Conservation (phyloP, 2,329 filamentous ascomycete species). For the Fusarium sambucinum region DNA sequence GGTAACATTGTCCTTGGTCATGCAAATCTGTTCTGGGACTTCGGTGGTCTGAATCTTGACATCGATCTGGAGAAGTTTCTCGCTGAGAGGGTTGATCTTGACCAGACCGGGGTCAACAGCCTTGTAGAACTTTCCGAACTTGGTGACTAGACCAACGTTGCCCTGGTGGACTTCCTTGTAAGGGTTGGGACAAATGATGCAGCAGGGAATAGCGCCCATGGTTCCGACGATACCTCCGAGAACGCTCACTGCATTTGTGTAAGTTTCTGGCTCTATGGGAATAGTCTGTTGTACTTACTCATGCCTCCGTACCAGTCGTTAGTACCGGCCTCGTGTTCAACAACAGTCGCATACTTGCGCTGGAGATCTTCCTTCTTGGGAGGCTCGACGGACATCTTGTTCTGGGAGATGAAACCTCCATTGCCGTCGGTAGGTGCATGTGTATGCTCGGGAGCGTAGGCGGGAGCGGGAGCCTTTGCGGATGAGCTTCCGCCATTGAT, state of each 20-base stretch:
- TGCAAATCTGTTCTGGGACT: constrained; percentile 95
- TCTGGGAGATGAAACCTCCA: constrained; percentile 63
- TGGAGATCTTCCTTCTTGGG: constrained; percentile 87
- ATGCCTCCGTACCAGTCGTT: constrained; percentile 92
- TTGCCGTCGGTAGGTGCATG: constrained; percentile 28
- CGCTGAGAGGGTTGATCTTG: constrained; percentile 95
- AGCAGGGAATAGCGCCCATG: constrained; percentile 89
- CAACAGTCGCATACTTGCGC: constrained; percentile 77
- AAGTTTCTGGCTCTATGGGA: background rate
- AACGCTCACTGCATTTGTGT: constrained; percentile 68
- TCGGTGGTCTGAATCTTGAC: constrained; percentile 99
- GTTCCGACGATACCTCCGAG: constrained; percentile 82
- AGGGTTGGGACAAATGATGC: constrained; percentile 91
- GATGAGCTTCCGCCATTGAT: constrained; percentile 49
- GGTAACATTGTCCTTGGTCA: constrained; percentile 99
- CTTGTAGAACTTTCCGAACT: constrained; percentile 94
- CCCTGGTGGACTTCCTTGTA: constrained; percentile 94
- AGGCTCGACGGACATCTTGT: constrained; percentile 79
- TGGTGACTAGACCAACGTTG: constrained; percentile 94
- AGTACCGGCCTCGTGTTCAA: constrained; percentile 73
- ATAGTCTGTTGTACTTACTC: constrained; percentile 68
- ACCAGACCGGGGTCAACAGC: constrained; percentile 97
- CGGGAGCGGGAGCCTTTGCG: constrained; percentile 46
- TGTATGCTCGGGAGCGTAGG: constrained; percentile 2
- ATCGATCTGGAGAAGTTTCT: constrained; percentile 90